Percentiles rank a stretch among this genome's conserved stretches.
Conservation (phyloP, 495 filamentous ascomycete species). For the Bacidia gigantensis region DNA sequence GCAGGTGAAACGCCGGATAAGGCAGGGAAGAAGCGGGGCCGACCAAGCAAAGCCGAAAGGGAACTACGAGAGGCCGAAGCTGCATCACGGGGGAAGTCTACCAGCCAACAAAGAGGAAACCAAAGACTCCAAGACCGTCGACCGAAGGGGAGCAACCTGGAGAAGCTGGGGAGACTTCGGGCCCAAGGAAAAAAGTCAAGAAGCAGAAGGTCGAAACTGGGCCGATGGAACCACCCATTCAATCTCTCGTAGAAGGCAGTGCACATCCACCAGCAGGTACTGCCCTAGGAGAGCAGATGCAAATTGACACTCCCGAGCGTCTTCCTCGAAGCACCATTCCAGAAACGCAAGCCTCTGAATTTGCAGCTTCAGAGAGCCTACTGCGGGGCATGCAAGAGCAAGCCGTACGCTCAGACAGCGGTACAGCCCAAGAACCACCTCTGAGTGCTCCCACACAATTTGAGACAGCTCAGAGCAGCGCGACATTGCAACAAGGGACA, state of each 20-base stretch:
- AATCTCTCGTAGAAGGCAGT: not conserved
- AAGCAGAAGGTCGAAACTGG: slow-evolving; percentile 1
- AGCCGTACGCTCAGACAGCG: slow-evolving; percentile 1
- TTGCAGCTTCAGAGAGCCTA: slow-evolving; percentile 2
- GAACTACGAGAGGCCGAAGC: slow-evolving; percentile 38
- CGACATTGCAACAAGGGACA: slow-evolving; percentile 4
- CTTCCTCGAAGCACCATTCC: slow-evolving; percentile 6
- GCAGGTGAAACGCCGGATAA: slow-evolving; percentile 22
- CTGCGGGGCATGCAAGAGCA: slow-evolving; percentile 9
- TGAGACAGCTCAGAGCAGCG: slow-evolving; percentile 9
- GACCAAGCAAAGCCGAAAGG: slow-evolving; percentile 43
- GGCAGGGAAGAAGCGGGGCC: slow-evolving; percentile 45
- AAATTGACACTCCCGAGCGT: slow-evolving; percentile 1
- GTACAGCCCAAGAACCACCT: not conserved
- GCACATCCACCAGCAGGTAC: slow-evolving; percentile 2
- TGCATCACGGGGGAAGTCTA: slow-evolving; percentile 37
- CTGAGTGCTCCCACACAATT: not conserved
- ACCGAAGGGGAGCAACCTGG: slow-evolving; percentile 11
- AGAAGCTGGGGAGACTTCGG: slow-evolving; percentile 4
- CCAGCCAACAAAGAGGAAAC: slow-evolving; percentile 25
- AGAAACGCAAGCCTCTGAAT: slow-evolving; percentile 9
- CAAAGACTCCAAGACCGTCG: slow-evolving; percentile 15
- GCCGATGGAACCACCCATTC: not conserved
- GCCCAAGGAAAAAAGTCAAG: slow-evolving; percentile 7
- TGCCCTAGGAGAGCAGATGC: slow-evolving; percentile 11